These are phyloP conservation scores for Fusarium sp. DNA, from an alignment of 2,329 filamentous ascomycete species.

Conservation along the genomic window DNA sequence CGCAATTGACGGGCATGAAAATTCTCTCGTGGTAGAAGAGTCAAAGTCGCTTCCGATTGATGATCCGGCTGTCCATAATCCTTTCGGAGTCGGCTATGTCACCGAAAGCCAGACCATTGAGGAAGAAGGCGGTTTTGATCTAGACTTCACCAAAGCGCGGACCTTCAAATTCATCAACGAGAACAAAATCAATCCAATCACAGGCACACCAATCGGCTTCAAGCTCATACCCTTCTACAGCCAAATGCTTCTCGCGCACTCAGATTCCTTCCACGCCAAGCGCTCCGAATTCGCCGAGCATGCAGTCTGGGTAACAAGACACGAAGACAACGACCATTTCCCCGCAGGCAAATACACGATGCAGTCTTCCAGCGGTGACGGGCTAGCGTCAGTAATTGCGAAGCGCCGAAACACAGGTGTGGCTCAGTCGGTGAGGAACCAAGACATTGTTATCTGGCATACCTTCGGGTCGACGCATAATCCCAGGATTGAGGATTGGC, in stretches of 20 bases:
- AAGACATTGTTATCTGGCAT: conserved; percentile 68
- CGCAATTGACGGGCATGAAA: conserved; percentile 68
- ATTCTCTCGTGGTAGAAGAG: conserved; percentile 61
- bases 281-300: conserved; percentile 58
- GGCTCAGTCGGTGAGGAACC: conserved; percentile 56
- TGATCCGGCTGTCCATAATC: conserved; percentile 58
- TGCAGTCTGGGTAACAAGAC: conserved; percentile 58
- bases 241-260: conserved; percentile 56
- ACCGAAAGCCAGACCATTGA: conserved; percentile 58
- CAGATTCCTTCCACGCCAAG: conserved; percentile 53
- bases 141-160: conserved; percentile 61
- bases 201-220: conserved; percentile 58
- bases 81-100: conserved; percentile 61
- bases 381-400: conserved; percentile 49
- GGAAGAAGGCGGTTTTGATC: conserved; percentile 59
- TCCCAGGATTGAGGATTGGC: conserved; percentile 74
- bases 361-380: conserved; percentile 58
- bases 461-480: conserved; percentile 72
- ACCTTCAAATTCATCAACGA: conserved; percentile 63
- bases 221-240: conserved; percentile 60
- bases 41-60: conserved; percentile 56
- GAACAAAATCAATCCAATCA: conserved; percentile 54
- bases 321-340: conserved; percentile 57
- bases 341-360: conserved; percentile 58
- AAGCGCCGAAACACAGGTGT: conserved; percentile 39